Base-by-base conservation (phyloP, 495 filamentous ascomycete species). In the Hypoxylon trugodes region DNA sequence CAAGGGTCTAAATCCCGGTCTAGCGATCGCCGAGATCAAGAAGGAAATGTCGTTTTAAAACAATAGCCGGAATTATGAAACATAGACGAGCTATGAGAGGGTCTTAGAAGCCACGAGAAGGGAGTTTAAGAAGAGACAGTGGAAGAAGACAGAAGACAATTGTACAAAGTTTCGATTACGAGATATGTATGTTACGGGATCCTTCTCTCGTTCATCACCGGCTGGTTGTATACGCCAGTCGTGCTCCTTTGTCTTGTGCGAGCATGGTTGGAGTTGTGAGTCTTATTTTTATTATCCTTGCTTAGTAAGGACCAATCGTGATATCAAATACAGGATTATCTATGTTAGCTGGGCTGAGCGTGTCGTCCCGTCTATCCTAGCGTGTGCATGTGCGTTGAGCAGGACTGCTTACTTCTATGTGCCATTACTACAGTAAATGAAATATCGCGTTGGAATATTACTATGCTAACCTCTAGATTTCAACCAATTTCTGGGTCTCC, bases 11-110 rank as follows among this genome's bases (percentile, higher is more conserved):
- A 98, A 98, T 81, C 95, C 95, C 13, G 95, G 90, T 40, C 82
- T 87, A 67, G 95, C 95, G 3, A 97, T 98, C 81, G 92, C 92
- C 57, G 87, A 96, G 86, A 96, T 97, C 78, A 98, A 98, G 89
- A 98, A 96, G 89, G 87, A 89, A 80, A 86, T 98, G 90, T 86
- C 92, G 45, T 88, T 92, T 42, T 83, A 79, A 75, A 36, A 35
- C n/a, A 35, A 40, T n/a, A 21, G 24, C 16, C 24, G 4, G 38
- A 7, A 5, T 43, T 35, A n/a, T 18, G 42, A 28, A 18, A 38
- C 41, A 41, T 8, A 19, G 25, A 19, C 32, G 26, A 33, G 28
- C 12, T n/a, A 16, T 25, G 22, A 48, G 28, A n/a, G 37, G 16
- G 13, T 21, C 15, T 2, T 18, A 16, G 18, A n/a, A 18, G 33